phyloP scores from a whole-genome alignment of 495 filamentous ascomycete genomes.

The Hypomontagnella monticulosa region DNA sequence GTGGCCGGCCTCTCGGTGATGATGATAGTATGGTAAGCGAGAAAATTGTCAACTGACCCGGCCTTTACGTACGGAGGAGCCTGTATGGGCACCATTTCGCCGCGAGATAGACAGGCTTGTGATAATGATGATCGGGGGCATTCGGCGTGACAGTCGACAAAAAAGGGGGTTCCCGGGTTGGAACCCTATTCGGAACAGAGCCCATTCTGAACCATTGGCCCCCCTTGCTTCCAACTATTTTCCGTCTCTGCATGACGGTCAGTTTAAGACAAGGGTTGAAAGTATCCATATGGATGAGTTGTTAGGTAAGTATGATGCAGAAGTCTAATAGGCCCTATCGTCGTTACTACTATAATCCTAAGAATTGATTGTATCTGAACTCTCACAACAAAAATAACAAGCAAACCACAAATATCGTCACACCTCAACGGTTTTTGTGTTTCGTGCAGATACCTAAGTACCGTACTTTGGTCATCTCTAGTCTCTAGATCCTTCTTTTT shows the following conservation, averaged over 20 bases:
- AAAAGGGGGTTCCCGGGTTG: conserved; percentile 23
- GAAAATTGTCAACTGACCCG: conserved; percentile 36
- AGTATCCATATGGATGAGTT: not conserved
- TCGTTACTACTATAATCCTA: too few relatives aligned
- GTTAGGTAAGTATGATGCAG: not conserved
- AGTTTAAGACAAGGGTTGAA: conserved; percentile 22
- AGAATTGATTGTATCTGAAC: too few relatives aligned
- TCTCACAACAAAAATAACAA: too few relatives aligned
- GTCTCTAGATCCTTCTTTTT: too few relatives aligned
- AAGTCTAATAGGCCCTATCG: not conserved
- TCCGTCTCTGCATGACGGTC: conserved; percentile 16
- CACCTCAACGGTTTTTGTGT: too few relatives aligned
- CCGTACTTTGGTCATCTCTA: too few relatives aligned
- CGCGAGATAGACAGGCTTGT: conserved; percentile 14
- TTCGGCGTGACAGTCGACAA: conserved; percentile 8
- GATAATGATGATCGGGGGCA: conserved; percentile 21
- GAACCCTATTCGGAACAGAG: conserved; percentile 23
- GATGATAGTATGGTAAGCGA: conserved; percentile 29
- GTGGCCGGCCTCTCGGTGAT: not conserved
- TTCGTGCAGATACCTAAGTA: too few relatives aligned
- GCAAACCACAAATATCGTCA: too few relatives aligned
- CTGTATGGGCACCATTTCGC: conserved; percentile 18
- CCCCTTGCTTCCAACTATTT: conserved; percentile 32
- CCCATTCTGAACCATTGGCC: conserved; percentile 16
- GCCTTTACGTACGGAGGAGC: conserved; percentile 38